phyloP scores from a whole-genome alignment of 176 grass and related monocot species.

The Dactylis glomerata region DNA sequence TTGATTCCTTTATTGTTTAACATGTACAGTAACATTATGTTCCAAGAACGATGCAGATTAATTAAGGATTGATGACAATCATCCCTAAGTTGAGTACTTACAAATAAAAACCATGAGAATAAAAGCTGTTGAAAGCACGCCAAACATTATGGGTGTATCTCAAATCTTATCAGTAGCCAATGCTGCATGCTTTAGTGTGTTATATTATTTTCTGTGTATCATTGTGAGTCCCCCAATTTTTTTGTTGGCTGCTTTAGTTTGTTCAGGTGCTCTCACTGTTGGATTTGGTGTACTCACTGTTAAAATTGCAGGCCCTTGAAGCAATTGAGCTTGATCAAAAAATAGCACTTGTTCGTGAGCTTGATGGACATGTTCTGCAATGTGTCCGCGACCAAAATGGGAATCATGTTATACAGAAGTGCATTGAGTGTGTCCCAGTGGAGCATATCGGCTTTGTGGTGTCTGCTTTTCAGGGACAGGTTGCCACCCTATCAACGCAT shows the following conservation, averaged over 20 bases:
- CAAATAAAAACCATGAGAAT: not conserved
- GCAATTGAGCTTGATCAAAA: conserved; percentile 91
- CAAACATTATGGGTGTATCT: not conserved
- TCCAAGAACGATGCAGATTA: not conserved
- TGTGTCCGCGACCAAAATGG: conserved; percentile 95
- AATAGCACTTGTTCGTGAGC: conserved; percentile 67
- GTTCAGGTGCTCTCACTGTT: not conserved
- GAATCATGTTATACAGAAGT: conserved; percentile 98
- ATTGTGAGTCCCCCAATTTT: not conserved
- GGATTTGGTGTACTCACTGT: conserved; percentile 27
- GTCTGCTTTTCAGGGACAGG: conserved; percentile 75
- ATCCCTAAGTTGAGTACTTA: not conserved
- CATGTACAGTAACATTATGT: not conserved
- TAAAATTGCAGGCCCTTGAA: conserved; percentile 71
- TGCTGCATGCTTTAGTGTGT: not conserved
- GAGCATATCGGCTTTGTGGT: conserved; percentile 84
- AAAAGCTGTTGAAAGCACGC: not conserved
- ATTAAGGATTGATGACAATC: not conserved
- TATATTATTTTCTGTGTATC: not conserved
- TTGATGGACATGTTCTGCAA: conserved; percentile 81
- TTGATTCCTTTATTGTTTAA: not conserved
- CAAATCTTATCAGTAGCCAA: not conserved
- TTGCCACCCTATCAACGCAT: conserved; percentile 78
- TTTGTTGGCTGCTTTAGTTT: not conserved
- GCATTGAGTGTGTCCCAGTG: conserved; percentile 82